Evolutionary conservation across 208 protist genomes (phyloP).

Genomic region (Tritrichomonas foetus): DNA sequence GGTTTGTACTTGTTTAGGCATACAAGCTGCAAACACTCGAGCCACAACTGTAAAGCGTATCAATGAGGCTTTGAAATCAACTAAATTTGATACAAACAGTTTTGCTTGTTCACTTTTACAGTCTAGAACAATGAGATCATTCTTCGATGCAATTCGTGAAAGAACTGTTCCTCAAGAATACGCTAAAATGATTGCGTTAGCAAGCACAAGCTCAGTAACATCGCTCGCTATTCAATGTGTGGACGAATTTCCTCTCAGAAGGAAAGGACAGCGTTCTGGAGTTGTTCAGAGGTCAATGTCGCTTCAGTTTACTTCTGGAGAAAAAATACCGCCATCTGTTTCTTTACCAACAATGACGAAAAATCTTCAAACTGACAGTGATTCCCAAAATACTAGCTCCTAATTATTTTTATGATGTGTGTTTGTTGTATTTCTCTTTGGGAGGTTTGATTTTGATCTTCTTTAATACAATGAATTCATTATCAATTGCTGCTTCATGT

Average conservation of each 20-base stretch:
- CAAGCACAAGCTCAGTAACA: not conserved
- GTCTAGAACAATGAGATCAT: not conserved
- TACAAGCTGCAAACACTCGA: not conserved
- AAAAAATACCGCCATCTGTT: too few relatives aligned
- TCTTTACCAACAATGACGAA: too few relatives aligned
- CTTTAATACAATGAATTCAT: too few relatives aligned
- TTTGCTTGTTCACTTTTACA: not conserved
- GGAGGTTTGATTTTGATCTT: too few relatives aligned
- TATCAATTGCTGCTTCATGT: too few relatives aligned
- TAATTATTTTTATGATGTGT: too few relatives aligned
- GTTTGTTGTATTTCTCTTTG: too few relatives aligned
- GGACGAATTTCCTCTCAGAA: conserved; percentile 27
- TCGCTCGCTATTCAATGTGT: not conserved
- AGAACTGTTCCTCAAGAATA: not conserved
- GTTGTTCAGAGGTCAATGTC: too few relatives aligned
- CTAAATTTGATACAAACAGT: not conserved
- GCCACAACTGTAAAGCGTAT: not conserved
- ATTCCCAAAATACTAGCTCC: too few relatives aligned
- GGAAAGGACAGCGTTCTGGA: not conserved
- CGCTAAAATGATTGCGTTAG: not conserved
- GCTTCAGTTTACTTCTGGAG: too few relatives aligned
- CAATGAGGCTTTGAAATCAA: not conserved
- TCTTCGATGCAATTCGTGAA: not conserved
- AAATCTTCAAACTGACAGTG: too few relatives aligned
- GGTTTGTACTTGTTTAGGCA: not conserved